Evolutionary conservation across 164 flowering plant species (phyloP).

Genomic region (Chloranthus sessilifolius): DNA sequence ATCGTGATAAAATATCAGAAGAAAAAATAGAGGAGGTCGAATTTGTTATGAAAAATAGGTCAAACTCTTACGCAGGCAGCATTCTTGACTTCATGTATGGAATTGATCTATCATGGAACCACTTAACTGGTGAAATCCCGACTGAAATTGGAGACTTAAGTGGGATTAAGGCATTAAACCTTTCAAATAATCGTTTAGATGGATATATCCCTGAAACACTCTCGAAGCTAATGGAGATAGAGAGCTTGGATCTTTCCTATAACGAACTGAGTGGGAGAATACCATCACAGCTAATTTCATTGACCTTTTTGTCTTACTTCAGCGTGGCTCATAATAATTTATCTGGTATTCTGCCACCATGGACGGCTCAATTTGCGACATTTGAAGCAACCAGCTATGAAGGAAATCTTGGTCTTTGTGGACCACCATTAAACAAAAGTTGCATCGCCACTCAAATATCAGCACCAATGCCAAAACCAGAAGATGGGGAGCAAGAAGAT

Average conservation of each 20-base stretch:
- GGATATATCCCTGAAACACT: conserved; percentile 17
- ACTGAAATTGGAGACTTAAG: conserved; percentile 15
- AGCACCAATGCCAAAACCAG: no score
- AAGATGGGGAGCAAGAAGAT: background rate
- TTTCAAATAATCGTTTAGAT: conserved; percentile 12
- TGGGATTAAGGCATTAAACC: conserved; percentile 9
- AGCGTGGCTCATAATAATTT: conserved; percentile 1
- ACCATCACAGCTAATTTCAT: conserved; percentile 13
- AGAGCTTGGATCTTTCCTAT: conserved; percentile 27
- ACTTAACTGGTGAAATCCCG: conserved; percentile 18
- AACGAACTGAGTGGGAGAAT: conserved; percentile 22
- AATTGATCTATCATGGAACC: conserved; percentile 22
- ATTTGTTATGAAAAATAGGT: conserved; percentile 9
- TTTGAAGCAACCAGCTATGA: conserved; percentile 3
- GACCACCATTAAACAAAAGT: conserved; percentile 1
- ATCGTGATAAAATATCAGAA: background rate
- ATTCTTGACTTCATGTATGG: conserved; percentile 9
- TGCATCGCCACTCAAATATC: no score
- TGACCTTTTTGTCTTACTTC: conserved; percentile 7
- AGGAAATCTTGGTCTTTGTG: conserved; percentile 2
- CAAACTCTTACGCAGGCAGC: conserved; percentile 4
- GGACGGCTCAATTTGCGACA: no score
- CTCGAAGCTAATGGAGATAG: conserved; percentile 12
- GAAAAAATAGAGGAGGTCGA: conserved; percentile 3
- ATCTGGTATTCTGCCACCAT: background rate